Conservation (phyloP, 163 green algal species). For the Volvox carteri region DNA sequence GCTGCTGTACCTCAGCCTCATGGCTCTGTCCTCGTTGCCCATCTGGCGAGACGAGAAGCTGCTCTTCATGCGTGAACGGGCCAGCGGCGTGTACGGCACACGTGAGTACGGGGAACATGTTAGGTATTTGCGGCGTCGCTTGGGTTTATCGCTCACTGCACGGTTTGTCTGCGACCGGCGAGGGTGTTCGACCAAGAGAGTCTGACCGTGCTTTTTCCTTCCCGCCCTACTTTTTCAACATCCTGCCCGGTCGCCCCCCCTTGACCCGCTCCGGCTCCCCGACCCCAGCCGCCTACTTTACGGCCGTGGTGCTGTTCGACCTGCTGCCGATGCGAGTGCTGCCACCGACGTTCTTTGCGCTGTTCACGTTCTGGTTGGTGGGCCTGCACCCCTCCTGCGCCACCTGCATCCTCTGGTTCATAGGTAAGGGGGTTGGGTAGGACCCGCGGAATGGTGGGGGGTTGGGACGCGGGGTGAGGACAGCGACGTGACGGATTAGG, state of each 20-base stretch:
- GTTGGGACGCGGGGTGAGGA: too few species aligned
- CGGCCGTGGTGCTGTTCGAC: constrained; percentile 80
- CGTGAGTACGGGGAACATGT: constrained; percentile 12
- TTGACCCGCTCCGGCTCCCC: neutral
- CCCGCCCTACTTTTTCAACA: too few species aligned
- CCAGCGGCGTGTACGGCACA: constrained; percentile 72
- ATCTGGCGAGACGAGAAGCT: constrained; percentile 82
- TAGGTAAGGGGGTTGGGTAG: constrained; percentile 18
- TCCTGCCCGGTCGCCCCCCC: neutral
- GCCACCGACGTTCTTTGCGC: constrained; percentile 75
- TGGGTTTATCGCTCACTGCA: too few species aligned
- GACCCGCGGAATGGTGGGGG: neutral
- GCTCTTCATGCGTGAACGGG: constrained; percentile 80
- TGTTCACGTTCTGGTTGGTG: constrained; percentile 76
- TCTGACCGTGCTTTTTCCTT: too few species aligned
- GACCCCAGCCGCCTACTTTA: constrained; percentile 74
- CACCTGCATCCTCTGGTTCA: constrained; percentile 71
- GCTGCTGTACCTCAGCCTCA: constrained; percentile 79
- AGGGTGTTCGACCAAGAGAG: too few species aligned
- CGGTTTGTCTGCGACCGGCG: too few species aligned
- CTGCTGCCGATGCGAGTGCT: constrained; percentile 78
- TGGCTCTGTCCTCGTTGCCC: constrained; percentile 79
- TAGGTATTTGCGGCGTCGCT: too few species aligned
- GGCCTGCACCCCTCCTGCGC: constrained; percentile 71
- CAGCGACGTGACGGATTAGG: too few species aligned